Evolutionary conservation across 768 basidiomycete genomes (phyloP).

Genomic region (Mycena sanguinolenta): DNA sequence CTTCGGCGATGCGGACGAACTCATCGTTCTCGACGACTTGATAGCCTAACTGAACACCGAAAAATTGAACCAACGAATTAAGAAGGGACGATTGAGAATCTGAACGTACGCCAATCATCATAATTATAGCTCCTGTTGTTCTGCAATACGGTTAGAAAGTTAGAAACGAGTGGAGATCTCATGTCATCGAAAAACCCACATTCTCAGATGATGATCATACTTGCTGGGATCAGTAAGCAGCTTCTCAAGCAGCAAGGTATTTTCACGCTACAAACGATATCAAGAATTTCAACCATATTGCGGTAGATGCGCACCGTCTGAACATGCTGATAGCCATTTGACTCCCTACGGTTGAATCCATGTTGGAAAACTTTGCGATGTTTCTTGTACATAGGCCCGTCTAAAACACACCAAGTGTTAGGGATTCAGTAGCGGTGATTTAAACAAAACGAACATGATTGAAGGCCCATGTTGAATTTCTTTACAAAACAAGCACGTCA

Average conservation of each 20-base stretch:
- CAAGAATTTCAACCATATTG: neutral
- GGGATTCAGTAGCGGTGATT: neutral
- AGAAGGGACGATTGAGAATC: neutral
- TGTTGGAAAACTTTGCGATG: slow-evolving; percentile 31
- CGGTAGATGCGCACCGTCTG: slow-evolving; percentile 22
- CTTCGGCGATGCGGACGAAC: slow-evolving; percentile 46
- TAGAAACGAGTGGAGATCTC: neutral
- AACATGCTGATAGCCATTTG: slow-evolving; percentile 32
- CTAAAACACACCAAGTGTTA: neutral
- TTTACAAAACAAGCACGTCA: neutral
- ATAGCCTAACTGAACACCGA: slow-evolving; percentile 23
- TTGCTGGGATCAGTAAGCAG: slow-evolving; percentile 25
- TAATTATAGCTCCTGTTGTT: slow-evolving; percentile 36
- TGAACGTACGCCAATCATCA: slow-evolving; percentile 32
- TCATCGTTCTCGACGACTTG: slow-evolving; percentile 34
- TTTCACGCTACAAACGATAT: slow-evolving; percentile 22
- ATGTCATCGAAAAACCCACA: slow-evolving; percentile 3
- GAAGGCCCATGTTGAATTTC: slow-evolving; percentile 37
- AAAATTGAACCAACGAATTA: neutral
- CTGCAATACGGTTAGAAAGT: neutral
- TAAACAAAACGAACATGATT: slow-evolving; percentile 18
- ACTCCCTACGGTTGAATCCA: slow-evolving; percentile 31
- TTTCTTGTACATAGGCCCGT: slow-evolving; percentile 33
- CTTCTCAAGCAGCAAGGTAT: slow-evolving; percentile 30
- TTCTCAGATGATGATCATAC: slow-evolving; percentile 30